phyloP scores from a whole-genome alignment of 2,329 filamentous ascomycete species.

The Paecilomyces niveus region DNA sequence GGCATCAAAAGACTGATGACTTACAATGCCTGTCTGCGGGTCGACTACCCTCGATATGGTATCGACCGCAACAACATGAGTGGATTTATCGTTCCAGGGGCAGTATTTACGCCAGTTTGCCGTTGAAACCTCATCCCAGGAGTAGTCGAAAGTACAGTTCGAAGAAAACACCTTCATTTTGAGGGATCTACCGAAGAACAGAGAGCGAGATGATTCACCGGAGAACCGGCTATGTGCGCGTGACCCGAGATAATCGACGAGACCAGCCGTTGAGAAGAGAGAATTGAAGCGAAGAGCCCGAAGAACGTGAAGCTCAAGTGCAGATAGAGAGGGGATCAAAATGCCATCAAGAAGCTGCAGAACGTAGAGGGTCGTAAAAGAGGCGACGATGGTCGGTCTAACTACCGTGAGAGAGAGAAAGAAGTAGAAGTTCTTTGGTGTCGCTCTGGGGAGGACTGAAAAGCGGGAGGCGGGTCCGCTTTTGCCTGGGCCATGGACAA shows the following conservation, averaged over 20 bases:
- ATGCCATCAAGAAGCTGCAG: background rate
- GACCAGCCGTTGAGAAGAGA: background rate
- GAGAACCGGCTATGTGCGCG: background rate
- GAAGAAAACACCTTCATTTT: constrained; percentile 95
- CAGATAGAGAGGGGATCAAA: background rate
- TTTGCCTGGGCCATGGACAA: too few relatives aligned
- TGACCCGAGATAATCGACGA: background rate
- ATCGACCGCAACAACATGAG: constrained; percentile 92
- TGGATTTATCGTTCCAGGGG: constrained; percentile 98
- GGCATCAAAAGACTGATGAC: constrained; percentile 20
- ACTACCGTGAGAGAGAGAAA: background rate
- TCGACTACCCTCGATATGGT: constrained; percentile 70
- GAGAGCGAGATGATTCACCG: background rate
- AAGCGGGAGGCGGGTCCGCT: background rate
- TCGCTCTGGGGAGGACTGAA: background rate
- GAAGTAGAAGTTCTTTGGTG: background rate
- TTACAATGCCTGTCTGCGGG: constrained; percentile 58
- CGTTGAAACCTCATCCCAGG: constrained; percentile 95
- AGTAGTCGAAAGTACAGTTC: constrained; percentile 87
- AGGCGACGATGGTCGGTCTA: background rate
- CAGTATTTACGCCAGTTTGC: constrained; percentile 99
- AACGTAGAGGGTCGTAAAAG: background rate
- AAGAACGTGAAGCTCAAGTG: background rate
- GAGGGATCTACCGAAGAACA: constrained; percentile 5
- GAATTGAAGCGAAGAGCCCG: background rate